Evolutionary conservation across 495 filamentous ascomycete species (phyloP).

Genomic region (Penicillium cataractarum): DNA sequence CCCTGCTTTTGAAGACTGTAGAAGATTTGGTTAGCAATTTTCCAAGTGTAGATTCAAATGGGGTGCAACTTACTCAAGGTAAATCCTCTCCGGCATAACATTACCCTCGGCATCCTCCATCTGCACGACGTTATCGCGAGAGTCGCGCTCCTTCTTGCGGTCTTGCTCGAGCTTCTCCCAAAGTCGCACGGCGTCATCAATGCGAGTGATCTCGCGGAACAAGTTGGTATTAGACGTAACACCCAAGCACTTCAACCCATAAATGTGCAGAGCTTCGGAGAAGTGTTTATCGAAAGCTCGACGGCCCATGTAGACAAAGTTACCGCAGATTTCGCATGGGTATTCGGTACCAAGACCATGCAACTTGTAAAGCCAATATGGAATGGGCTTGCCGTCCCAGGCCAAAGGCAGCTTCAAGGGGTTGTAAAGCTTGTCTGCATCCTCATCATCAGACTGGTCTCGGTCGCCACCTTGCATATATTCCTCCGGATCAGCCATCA

Average conservation of each 20-base stretch:
- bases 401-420: conserved; percentile 92
- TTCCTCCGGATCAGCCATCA: conserved; percentile 65
- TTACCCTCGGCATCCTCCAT: conserved; percentile 99
- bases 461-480: conserved; percentile 52
- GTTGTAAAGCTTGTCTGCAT: conserved; percentile 89
- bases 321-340: conserved; percentile 93
- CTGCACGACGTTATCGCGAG: conserved; percentile 83
- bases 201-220: conserved; percentile 91
- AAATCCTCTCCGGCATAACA: conserved; percentile 98
- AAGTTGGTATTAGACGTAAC: conserved; percentile 85
- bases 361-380: conserved; percentile 97
- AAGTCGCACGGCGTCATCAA: conserved; percentile 81
- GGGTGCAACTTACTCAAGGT: conserved; percentile 65
- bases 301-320: conserved; percentile 95
- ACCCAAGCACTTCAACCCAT: conserved; percentile 89
- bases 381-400: conserved; percentile 98
- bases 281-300: conserved; percentile 98
- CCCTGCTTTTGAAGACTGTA: conserved; percentile 59
- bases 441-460: conserved; percentile 69
- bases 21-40: conserved; percentile 29
- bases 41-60: not conserved
- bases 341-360: conserved; percentile 96
- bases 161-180: conserved; percentile 94
- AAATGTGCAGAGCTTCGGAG: conserved; percentile 87
- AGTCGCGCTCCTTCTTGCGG: conserved; percentile 74